These are phyloP conservation scores for Leccinum fibrillosum DNA, from an alignment of 768 basidiomycete species.

Conservation along the genomic window DNA sequence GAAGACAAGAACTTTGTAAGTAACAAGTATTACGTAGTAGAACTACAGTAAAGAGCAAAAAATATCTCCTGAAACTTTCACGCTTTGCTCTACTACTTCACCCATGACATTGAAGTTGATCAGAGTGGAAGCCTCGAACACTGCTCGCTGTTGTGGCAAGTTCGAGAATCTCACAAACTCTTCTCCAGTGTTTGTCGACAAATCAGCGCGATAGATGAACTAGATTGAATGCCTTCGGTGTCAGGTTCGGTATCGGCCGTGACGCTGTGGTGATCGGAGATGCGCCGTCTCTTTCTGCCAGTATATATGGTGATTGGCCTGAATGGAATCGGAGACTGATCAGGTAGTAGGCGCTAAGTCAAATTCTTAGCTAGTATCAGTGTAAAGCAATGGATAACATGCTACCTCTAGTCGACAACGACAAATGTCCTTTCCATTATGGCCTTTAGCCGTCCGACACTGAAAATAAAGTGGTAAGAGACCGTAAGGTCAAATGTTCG, in stretches of 20 bases:
- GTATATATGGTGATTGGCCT: not conserved
- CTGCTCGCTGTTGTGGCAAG: not conserved
- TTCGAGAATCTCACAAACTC: no score
- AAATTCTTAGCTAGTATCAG: not conserved
- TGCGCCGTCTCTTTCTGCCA: not conserved
- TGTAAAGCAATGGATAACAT: not conserved
- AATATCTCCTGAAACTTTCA: not conserved
- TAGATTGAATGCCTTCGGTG: not conserved
- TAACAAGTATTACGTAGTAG: no score
- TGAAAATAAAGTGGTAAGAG: not conserved
- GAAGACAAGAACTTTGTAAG: no score
- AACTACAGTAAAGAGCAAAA: no score
- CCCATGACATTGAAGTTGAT: not conserved
- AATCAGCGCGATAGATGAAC: not conserved
- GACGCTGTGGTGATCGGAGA: not conserved
- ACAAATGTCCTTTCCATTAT: constrained; percentile 15
- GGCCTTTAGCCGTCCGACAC: constrained; percentile 22
- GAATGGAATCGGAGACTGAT: constrained; percentile 18
- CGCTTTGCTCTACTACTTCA: not conserved
- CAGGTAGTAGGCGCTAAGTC: constrained; percentile 22
- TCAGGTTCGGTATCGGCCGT: not conserved
- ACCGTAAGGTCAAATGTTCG: not conserved
- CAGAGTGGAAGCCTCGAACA: not conserved
- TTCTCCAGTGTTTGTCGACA: not conserved
- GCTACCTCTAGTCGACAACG: constrained; percentile 27